These are phyloP conservation scores for Phylloporus arenicola DNA, from an alignment of 768 basidiomycete genomes.

Conservation along the genomic window DNA sequence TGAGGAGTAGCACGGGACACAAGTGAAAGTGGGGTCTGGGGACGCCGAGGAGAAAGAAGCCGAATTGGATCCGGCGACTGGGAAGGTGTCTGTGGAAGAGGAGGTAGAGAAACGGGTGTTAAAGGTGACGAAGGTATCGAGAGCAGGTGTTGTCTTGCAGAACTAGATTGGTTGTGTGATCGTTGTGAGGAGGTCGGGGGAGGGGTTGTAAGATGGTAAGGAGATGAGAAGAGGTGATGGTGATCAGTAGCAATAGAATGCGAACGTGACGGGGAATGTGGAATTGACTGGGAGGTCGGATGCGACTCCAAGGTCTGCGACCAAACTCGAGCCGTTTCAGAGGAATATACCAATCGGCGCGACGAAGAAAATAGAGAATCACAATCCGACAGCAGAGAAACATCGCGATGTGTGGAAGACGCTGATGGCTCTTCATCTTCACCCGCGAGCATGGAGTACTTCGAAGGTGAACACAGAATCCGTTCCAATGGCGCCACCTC, in stretches of 20 bases:
- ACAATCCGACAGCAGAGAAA: conserved; percentile 8
- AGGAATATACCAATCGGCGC: not conserved
- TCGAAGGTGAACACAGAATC: not conserved
- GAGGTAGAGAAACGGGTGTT: conserved; percentile 14
- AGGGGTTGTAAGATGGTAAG: conserved; percentile 13
- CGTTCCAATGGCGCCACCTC: not conserved
- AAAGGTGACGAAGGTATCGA: conserved; percentile 16
- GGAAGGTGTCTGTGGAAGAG: conserved; percentile 2
- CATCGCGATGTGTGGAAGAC: not conserved
- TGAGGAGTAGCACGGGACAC: conserved; percentile 1
- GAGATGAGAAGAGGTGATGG: conserved; percentile 13
- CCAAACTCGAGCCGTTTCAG: not conserved
- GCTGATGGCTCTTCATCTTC: not conserved
- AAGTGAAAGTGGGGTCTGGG: not conserved
- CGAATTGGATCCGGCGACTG: conserved; percentile 24
- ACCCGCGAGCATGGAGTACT: not conserved
- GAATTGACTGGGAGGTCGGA: not conserved
- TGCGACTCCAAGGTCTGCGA: not conserved
- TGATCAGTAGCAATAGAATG: conserved; percentile 13
- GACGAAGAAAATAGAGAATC: conserved; percentile 21
- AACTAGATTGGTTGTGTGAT: conserved; percentile 2
- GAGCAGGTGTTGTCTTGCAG: not conserved
- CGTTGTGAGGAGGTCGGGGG: conserved; percentile 11
- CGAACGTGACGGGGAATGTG: conserved; percentile 7
- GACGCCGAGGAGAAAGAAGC: not conserved